phyloP scores from a whole-genome alignment of 345 rosid genomes.

The Citropsis articulata region DNA sequence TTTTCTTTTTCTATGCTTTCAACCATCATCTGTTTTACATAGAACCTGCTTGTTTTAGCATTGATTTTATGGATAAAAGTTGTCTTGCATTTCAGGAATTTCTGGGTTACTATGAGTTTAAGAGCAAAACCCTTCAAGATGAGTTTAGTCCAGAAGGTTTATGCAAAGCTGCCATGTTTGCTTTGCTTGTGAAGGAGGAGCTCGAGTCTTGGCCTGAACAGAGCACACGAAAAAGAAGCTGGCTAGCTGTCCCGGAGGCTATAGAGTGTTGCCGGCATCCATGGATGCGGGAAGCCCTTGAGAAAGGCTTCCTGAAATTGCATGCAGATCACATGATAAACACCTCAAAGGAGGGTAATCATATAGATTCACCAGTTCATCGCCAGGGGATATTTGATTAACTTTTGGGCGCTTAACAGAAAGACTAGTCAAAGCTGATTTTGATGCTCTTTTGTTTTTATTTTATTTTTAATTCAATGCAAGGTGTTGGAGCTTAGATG shows the following conservation, averaged over 20 bases:
- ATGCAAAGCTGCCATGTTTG: constrained; percentile 47
- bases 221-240: constrained; percentile 35
- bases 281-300: constrained; percentile 47
- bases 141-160: constrained; percentile 38
- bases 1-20: not conserved
- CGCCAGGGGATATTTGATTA: not conserved
- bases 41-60: not conserved
- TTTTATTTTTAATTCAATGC: not conserved
- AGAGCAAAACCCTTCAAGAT: constrained; percentile 46
- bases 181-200: constrained; percentile 44
- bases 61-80: not conserved
- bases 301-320: constrained; percentile 33
- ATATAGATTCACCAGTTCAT: not conserved
- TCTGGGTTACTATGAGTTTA: constrained; percentile 37
- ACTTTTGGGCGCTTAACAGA: not conserved
- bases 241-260: constrained; percentile 43
- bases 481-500: not conserved
- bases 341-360: constrained; percentile 4
- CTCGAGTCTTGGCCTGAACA: constrained; percentile 54
- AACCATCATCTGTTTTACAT: not conserved
- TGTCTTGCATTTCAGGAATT: constrained; percentile 24
- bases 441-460: not conserved
- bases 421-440: constrained; percentile 9
- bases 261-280: constrained; percentile 36
- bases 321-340: constrained; percentile 20